Evolutionary conservation across 108 stramenopile genomes (phyloP), one percentile per base, ranked within the genome.

Genomic region (Cyclotella cryptica): DNA sequence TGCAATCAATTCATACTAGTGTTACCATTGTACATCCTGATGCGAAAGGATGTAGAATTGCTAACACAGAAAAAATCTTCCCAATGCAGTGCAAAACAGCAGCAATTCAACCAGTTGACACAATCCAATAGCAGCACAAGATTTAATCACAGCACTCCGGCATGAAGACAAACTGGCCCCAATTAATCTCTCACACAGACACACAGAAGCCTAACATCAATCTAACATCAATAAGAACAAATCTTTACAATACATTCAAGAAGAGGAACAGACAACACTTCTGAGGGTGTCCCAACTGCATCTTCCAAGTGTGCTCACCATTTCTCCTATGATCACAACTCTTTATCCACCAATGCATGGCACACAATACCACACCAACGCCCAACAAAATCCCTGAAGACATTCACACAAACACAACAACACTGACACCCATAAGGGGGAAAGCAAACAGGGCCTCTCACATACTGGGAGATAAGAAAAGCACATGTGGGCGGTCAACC

Each of bases 1-100:
- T 27, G 75, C 65, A 7, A 29, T 47, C 15, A 59, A 74, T 46
- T 77, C 67, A 4, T 86, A 78, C 78, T 83, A 82, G 66, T 57
- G 68, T 21, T 30, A 9, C 42, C 10, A 21, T 44, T n/a, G 42
- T 44, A 10, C 18, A 44, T 8, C 64, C 43, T 17, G 18, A 17
- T 44, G n/a, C 64, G 5, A 45, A 9, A 14, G 19, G n/a, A 12
- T 45, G 8, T 21, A 5, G 43, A 41, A 22, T 27, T 53, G 53
- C 76, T 60, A 74, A 59, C 65, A 64, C 39, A 42, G 79, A 46
- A 19, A n/a, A n/a, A n/a, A 77, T 52, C 26, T 66, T 77, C 27
- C 64, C 64, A 30, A 45, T 43, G 6, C 18, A 66, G 10, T 66
- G 64, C n/a, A 21, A 42, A 10, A 57, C 21, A 9, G 17, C 55